Evolutionary conservation across 768 basidiomycete species (phyloP), one percentile per base, ranked within the genome.

Genomic region (Dioszegia aurantiaca): DNA sequence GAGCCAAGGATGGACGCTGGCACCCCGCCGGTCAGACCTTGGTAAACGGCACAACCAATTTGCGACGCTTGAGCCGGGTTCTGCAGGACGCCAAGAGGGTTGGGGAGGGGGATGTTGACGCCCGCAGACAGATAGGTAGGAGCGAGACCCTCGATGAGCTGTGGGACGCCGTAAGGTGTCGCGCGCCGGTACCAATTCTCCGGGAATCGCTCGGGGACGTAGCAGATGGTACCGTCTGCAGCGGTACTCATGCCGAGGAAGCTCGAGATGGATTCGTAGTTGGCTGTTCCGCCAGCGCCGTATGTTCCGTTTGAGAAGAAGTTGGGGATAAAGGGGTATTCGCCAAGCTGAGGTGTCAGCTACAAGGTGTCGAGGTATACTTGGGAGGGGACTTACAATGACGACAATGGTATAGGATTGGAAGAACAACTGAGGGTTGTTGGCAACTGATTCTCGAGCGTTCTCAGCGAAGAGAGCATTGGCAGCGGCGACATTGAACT

Each of bases 141-240:
- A 4, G 21, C 19, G 4, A 61, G 56, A 44, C 26, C 37, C 5
- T 2, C 60, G 36, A 57, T 30, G 24, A 57, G 43, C 17, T 56
- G 30, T 19, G 33, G 41, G 26, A 47, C 42, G n/a, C 40, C 56
- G 36, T 56, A 52, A 14, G 62, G 55, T 5, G 43, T 51, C 4
- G 55, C 37, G 37, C 55, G 62, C 5, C 59, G 46, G 44, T 64
- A 56, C 62, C 62, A 64, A 39, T 64, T 56, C 17, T 60, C 46
- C 17, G 59, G 62, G 54, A 60, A 60, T 23, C 62, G 45, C 28
- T 64, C 62, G 59, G 54, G 59, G 2, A 60, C 54, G 26, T 60
- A 54, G 42, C 47, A 56, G 43, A 56, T 55, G 2, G 53, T 51
- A 23, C 62, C 59, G 55, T 60, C 44, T n/a, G 26, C 16, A 30